A percentile compares a stretch with the other conserved stretches of the same genome.
Evolutionary conservation across 257 asterid species (phyloP).

Genomic region (Nicotiana sylvestris): DNA sequence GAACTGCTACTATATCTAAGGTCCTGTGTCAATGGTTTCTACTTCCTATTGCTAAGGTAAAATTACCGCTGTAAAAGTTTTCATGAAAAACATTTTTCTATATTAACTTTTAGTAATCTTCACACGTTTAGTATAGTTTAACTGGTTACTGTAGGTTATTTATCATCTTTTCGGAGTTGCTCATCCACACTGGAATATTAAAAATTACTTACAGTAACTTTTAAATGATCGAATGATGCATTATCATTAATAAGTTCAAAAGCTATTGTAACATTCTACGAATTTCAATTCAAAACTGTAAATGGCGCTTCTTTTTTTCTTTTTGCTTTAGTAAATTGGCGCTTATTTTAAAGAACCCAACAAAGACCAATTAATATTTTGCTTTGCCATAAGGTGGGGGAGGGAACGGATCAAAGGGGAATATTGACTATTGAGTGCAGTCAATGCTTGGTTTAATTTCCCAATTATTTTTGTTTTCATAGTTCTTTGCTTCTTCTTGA

Average conservation of each 20-base stretch:
- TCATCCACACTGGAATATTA: background rate
- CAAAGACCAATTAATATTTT: background rate
- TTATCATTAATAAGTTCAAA: background rate
- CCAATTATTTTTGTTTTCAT: background rate
- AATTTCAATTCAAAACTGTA: background rate
- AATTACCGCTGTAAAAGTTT: background rate
- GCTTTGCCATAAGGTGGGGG: constrained; percentile 4
- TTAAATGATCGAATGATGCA: background rate
- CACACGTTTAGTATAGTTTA: background rate
- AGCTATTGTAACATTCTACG: background rate
- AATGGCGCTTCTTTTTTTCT: background rate
- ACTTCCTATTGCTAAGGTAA: background rate
- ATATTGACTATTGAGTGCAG: background rate
- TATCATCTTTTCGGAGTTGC: background rate
- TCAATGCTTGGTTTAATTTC: background rate
- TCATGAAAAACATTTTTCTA: background rate
- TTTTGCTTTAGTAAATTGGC: background rate
- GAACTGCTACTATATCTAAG: background rate
- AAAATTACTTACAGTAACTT: background rate
- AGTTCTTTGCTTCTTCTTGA: background rate
- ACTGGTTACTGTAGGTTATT: background rate
- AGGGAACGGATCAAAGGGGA: background rate
- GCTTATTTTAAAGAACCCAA: background rate
- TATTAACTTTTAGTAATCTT: background rate
- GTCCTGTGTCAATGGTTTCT: background rate